Percentiles rank a stretch among this genome's conserved stretches.
Conservation (phyloP, 1,284 basidiomycete genomes). For the Ganoderma sinense region DNA sequence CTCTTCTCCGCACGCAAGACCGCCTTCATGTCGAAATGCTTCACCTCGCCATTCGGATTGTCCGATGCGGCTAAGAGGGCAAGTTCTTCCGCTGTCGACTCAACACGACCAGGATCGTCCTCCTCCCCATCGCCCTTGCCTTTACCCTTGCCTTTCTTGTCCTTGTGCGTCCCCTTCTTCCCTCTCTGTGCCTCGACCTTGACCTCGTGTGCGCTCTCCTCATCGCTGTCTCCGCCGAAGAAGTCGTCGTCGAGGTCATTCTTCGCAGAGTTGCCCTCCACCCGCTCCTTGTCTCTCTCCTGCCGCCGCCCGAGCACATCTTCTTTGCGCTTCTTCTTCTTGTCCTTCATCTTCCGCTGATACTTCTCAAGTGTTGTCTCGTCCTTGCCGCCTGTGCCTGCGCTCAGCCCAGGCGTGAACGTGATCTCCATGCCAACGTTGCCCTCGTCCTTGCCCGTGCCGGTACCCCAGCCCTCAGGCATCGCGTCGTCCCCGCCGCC, state of each 20-base stretch:
- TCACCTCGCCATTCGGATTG: constrained; percentile 59
- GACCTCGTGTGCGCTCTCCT: constrained; percentile 47
- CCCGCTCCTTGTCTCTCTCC: constrained; percentile 53
- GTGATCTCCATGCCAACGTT: constrained; percentile 93
- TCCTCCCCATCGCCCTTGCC: constrained; percentile 20
- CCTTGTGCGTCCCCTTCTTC: constrained; percentile 29
- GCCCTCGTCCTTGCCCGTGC: constrained; percentile 47
- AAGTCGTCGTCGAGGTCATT: constrained; percentile 66
- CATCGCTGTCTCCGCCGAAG: constrained; percentile 63
- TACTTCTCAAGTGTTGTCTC: constrained; percentile 89
- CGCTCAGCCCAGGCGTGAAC: constrained; percentile 85
- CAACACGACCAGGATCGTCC: constrained; percentile 27
- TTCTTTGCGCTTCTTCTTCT: constrained; percentile 81
- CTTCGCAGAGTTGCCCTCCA: constrained; percentile 35
- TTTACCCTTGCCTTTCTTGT: constrained; percentile 28
- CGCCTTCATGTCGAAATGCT: constrained; percentile 93
- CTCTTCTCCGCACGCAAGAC: constrained; percentile 87
- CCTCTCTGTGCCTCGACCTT: constrained; percentile 32
- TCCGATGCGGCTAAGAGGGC: constrained; percentile 70
- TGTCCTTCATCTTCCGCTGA: constrained; percentile 88
- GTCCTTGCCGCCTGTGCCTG: constrained; percentile 60
- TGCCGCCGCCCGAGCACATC: constrained; percentile 61
- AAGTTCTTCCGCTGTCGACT: constrained; percentile 67
- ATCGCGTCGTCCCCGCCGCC: constrained; percentile 67
- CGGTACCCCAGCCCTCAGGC: constrained; percentile 83